Conservation (phyloP, 495 filamentous ascomycete genomes). For the Penicillium crystallinum region DNA sequence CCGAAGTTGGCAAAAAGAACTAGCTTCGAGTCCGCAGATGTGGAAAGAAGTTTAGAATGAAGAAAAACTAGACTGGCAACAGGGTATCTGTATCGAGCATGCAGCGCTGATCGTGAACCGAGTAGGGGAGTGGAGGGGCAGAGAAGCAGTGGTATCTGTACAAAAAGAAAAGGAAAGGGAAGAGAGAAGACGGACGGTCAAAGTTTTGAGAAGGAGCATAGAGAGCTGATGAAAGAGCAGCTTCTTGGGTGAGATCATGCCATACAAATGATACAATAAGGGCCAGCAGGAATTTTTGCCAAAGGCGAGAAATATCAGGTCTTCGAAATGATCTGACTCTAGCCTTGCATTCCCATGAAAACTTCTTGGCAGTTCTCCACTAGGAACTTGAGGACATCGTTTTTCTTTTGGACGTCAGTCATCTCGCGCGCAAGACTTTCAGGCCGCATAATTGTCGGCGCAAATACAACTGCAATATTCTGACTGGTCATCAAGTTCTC, state of each 20-base stretch:
- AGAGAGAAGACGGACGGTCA: too few species aligned
- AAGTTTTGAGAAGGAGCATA: background rate
- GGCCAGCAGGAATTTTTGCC: background rate
- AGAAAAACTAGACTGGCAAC: conserved; percentile 6
- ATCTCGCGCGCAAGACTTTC: conserved; percentile 85
- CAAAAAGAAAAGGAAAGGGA: conserved; percentile 4
- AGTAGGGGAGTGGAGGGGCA: conserved; percentile 1
- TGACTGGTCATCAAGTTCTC: conserved; percentile 93
- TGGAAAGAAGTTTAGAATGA: conserved; percentile 1
- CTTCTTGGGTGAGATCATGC: conserved; percentile 2
- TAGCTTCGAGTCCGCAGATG: conserved; percentile 27
- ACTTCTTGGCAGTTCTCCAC: conserved; percentile 80
- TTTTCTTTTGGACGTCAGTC: conserved; percentile 92
- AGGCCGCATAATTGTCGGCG: conserved; percentile 94
- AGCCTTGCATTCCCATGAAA: conserved; percentile 51
- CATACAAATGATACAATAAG: conserved; percentile 37
- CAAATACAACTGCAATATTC: conserved; percentile 96
- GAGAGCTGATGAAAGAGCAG: background rate
- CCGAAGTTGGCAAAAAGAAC: background rate
- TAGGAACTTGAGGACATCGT: conserved; percentile 80
- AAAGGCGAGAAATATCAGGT: background rate
- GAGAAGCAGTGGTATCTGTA: conserved; percentile 19
- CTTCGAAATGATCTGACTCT: background rate
- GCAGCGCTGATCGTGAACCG: conserved; percentile 23
- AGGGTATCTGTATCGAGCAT: conserved; percentile 29